Evolutionary conservation across 345 rosid genomes (phyloP).

Genomic region (Ceriops tagal): DNA sequence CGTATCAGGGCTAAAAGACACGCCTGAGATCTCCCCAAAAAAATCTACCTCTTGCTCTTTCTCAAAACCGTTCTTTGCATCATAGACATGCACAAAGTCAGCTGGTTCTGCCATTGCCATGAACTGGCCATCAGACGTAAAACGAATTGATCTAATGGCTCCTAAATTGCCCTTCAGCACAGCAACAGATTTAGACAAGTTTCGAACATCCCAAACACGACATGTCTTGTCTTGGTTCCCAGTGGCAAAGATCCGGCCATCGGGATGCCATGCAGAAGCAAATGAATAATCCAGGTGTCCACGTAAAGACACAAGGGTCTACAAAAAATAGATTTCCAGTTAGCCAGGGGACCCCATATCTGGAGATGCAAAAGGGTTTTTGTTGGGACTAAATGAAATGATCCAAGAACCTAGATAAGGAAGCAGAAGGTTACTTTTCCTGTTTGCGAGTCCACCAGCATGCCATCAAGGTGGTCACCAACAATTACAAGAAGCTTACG

Average conservation of each 20-base stretch:
- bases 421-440: slow-evolving; percentile 37
- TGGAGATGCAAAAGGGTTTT: not conserved
- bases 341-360: not conserved
- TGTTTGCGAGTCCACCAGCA: slow-evolving; percentile 45
- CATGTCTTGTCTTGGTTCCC: slow-evolving; percentile 71
- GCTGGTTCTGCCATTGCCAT: slow-evolving; percentile 68
- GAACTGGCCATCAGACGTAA: slow-evolving; percentile 50
- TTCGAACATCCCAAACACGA: slow-evolving; percentile 53
- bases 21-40: slow-evolving; percentile 63
- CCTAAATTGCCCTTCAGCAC: slow-evolving; percentile 59
- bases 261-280: slow-evolving; percentile 67
- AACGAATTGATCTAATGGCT: slow-evolving; percentile 56
- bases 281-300: slow-evolving; percentile 62
- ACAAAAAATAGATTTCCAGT: slow-evolving; percentile 23
- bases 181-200: slow-evolving; percentile 47
- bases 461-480: slow-evolving; percentile 47
- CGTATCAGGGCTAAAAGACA: slow-evolving; percentile 59
- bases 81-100: slow-evolving; percentile 57
- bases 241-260: slow-evolving; percentile 51
- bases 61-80: slow-evolving; percentile 48
- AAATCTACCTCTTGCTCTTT: slow-evolving; percentile 63
- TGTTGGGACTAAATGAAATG: not conserved
- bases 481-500: slow-evolving; percentile 48
- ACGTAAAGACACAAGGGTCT: slow-evolving; percentile 36
- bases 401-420: not conserved